Evolutionary conservation across 257 asterid genomes (phyloP).

Genomic region (Nicotiana obtusifolia): DNA sequence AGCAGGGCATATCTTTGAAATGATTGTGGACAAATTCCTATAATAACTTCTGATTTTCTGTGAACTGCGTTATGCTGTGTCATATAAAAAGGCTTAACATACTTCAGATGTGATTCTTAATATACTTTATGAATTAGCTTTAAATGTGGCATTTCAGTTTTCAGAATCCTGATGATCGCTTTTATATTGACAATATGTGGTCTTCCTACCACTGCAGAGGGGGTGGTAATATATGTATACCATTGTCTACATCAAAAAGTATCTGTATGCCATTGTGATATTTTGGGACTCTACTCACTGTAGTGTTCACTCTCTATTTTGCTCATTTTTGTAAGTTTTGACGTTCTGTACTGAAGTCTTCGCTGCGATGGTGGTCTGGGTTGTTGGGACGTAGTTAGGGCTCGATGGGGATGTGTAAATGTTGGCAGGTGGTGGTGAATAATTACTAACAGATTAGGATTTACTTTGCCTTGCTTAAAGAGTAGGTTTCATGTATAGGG

Average conservation of each 20-base stretch:
- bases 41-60: no score
- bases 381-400: neutral
- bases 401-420: conserved; percentile 14
- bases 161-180: no score
- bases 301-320: no score
- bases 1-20: neutral
- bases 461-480: conserved; percentile 4
- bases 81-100: neutral
- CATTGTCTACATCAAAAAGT: no score
- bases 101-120: neutral
- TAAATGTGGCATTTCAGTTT: no score
- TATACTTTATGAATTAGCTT: neutral
- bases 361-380: conserved; percentile 3
- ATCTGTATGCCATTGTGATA: neutral
- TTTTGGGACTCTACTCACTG: no score
- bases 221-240: neutral
- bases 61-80: neutral
- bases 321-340: no score
- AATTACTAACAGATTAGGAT: conserved; percentile 3
- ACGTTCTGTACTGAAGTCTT: neutral
- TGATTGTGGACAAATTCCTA: neutral
- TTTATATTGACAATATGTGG: no score
- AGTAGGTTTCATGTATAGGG: no score
- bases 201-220: no score
- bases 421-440: conserved; percentile 13